Base-by-base conservation (phyloP, 352 stramenopile genomes). In the Blastocystis sp. region DNA sequence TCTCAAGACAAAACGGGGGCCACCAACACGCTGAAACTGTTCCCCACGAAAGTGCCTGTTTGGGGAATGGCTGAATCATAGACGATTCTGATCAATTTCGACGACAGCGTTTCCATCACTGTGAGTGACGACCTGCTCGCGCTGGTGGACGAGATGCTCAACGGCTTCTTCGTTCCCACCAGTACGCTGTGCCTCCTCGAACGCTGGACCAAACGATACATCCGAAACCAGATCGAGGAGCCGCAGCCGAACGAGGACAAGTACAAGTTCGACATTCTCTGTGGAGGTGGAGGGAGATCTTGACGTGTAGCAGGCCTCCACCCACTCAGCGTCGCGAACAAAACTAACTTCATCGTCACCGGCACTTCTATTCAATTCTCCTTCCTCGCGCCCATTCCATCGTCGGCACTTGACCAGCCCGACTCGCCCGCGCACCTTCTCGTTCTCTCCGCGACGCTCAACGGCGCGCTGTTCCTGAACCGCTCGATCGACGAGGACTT, bases 51-150 rank as follows among this genome's bases (percentile, higher is more conserved):
- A 0, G 74, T 85, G 66, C 10, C 16, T 19, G 13, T 59, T 9
- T 6, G 37, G 6, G 41, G 37, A 59, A 19, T 26, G 24, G 2
- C 19, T 81, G n/a, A 65, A 63, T 19, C 13, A 4, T 67, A 85
- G 74, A 85, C 74, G n/a, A 69, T 85, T 50, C 29, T 85, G 9
- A 13, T 85, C 26, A 85, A 85, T 69, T 29, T 85, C 12, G 74
- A 85, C 41, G 60, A 85, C 21, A 37, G 69, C 37, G 66, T 59
- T 0, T 59, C 29, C 29, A 10, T 85, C 74, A 85, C 74, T n/a
- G 4, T 85, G n/a, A 55, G 37, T 16, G 50, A 67, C 26, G 74
- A 85, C 31, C 59, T 61, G 21, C 31, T 85, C 10, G 35, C 67
- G 29, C 9, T 85, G 3, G n/a, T 85, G n/a, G 66, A 63, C 41